phyloP scores from a whole-genome alignment of 192 early-diverging fungal genomes.

The Backusella parvicylindrica region DNA sequence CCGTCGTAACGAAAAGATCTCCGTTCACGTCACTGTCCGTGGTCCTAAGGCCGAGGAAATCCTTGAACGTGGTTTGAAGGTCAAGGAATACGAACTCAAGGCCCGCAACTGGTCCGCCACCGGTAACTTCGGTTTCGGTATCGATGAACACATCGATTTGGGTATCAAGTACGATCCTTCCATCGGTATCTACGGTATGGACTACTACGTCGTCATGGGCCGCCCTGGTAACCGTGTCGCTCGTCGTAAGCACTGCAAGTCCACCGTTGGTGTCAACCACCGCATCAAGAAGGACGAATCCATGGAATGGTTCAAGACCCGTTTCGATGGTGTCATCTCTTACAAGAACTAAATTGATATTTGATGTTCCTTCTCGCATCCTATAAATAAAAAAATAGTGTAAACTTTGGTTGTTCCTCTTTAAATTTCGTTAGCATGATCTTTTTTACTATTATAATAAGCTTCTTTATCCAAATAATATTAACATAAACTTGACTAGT shows the following conservation, averaged over 20 bases:
- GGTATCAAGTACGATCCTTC: constrained; percentile 99
- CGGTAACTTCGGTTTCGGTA: constrained; percentile 99
- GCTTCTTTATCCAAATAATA: too few relatives aligned
- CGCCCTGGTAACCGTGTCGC: constrained; percentile 96
- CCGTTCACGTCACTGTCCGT: constrained; percentile 98
- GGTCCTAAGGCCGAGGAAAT: constrained; percentile 86
- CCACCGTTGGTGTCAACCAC: constrained; percentile 88
- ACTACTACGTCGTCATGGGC: constrained; percentile 84
- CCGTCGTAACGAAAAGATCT: constrained; percentile 99
- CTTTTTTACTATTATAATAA: too few relatives aligned
- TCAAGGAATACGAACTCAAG: constrained; percentile 99
- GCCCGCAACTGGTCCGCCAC: constrained; percentile 94
- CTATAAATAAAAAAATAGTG: background rate
- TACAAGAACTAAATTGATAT: constrained; percentile 72
- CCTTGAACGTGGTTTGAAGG: constrained; percentile 99
- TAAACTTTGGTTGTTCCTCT: background rate
- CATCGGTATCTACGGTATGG: constrained; percentile 92
- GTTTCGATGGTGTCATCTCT: constrained; percentile 51
- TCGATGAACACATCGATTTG: constrained; percentile 99
- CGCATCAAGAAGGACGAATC: constrained; percentile 92
- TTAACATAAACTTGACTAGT: too few relatives aligned
- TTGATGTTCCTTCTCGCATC: background rate
- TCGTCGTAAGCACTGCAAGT: constrained; percentile 83
- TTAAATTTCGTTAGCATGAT: background rate
- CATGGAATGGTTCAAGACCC: constrained; percentile 98